Evolutionary conservation across 2,329 filamentous ascomycete species (phyloP).

Genomic region (Hypoxylon rubiginosum): DNA sequence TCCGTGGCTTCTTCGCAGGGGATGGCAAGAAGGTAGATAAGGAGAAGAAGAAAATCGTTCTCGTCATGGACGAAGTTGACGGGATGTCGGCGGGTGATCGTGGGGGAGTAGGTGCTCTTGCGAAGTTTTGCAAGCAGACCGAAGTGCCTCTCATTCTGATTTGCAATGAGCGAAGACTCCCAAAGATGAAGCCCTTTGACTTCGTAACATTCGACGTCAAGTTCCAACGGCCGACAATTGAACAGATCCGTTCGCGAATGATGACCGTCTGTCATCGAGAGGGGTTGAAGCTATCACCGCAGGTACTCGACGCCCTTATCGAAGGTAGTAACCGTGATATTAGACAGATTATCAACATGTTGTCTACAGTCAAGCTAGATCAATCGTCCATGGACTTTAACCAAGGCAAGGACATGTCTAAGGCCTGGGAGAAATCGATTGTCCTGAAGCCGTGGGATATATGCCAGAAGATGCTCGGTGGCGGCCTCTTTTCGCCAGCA

Average conservation of each 20-base stretch:
- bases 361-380: conserved; percentile 92
- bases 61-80: conserved; percentile 99
- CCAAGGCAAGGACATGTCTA: conserved; percentile 92
- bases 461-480: conserved; percentile 88
- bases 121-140: conserved; percentile 95
- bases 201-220: conserved; percentile 84
- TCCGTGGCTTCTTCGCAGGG: conserved; percentile 89
- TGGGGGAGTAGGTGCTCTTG: conserved; percentile 93
- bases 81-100: conserved; percentile 98
- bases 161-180: conserved; percentile 92
- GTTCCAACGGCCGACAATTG: conserved; percentile 89
- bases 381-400: conserved; percentile 84
- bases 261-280: conserved; percentile 96
- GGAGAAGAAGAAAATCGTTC: conserved; percentile 90
- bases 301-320: conserved; percentile 91
- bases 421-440: conserved; percentile 98
- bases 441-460: conserved; percentile 99
- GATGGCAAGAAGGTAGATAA: conserved; percentile 84
- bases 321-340: conserved; percentile 97
- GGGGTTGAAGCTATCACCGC: conserved; percentile 84
- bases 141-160: conserved; percentile 96
- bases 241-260: conserved; percentile 91
- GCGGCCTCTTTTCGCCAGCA: conserved; percentile 85
- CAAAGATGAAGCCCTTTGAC: conserved; percentile 99
- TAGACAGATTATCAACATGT: conserved; percentile 98